Conservation (phyloP, 768 basidiomycete species). For the Suillus placidus region DNA sequence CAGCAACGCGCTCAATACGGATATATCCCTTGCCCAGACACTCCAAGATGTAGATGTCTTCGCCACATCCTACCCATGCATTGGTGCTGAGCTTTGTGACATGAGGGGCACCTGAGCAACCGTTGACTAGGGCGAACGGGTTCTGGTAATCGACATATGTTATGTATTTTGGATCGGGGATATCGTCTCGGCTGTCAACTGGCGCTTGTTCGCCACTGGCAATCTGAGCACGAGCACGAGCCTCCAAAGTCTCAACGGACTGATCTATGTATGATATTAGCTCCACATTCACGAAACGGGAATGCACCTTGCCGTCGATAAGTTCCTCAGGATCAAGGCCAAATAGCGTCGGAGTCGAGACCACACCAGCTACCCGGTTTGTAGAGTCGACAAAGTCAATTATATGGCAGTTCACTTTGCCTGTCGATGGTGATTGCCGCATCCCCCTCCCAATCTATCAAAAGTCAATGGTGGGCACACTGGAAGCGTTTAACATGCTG, state of each 20-base stretch:
- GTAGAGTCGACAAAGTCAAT: conserved; percentile 90
- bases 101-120: conserved; percentile 56
- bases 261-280: conserved; percentile 44
- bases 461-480: conserved; percentile 5
- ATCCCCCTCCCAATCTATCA: conserved; percentile 90
- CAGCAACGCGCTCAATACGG: conserved; percentile 53
- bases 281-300: conserved; percentile 7
- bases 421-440: conserved; percentile 78
- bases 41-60: conserved; percentile 71
- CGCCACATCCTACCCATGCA: conserved; percentile 84
- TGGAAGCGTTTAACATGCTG: neutral
- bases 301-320: conserved; percentile 50
- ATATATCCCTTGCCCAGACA: conserved; percentile 72
- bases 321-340: conserved; percentile 78
- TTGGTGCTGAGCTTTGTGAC: conserved; percentile 54
- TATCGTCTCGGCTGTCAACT: conserved; percentile 31
- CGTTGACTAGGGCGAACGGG: conserved; percentile 61
- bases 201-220: conserved; percentile 3
- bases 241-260: conserved; percentile 50
- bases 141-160: conserved; percentile 79
- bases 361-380: conserved; percentile 65
- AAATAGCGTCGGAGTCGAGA: conserved; percentile 82
- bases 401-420: conserved; percentile 82
- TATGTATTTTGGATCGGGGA: conserved; percentile 62
- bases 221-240: conserved; percentile 39